Evolutionary conservation across 371 early-diverging fungal species (phyloP).

Genomic region (Apophysomyces elegans): DNA sequence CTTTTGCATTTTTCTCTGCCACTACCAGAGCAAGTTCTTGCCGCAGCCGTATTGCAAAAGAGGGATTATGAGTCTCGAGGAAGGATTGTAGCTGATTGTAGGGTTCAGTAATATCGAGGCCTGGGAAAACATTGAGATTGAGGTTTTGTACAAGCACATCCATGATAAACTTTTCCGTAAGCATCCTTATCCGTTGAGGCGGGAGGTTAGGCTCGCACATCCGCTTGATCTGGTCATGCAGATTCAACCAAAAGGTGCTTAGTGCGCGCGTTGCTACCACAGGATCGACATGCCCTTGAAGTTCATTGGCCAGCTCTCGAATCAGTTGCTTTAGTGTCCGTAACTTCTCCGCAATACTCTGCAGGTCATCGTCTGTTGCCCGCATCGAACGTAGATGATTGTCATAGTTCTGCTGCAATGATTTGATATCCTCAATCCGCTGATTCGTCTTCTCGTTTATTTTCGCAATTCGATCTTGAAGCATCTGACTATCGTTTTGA

Average conservation of each 20-base stretch:
- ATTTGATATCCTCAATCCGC: conserved; percentile 23
- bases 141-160: conserved; percentile 49
- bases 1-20: conserved; percentile 17
- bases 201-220: conserved; percentile 33
- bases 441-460: conserved; percentile 27
- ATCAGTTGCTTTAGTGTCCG: conserved; percentile 28
- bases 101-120: conserved; percentile 19
- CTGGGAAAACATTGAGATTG: conserved; percentile 33
- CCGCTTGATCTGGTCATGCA: conserved; percentile 30
- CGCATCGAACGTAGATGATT: conserved; percentile 37
- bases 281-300: conserved; percentile 33
- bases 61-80: conserved; percentile 22
- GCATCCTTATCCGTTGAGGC: conserved; percentile 54
- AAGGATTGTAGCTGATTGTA: conserved; percentile 22
- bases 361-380: conserved; percentile 40
- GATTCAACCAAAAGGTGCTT: conserved; percentile 48
- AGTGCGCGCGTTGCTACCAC: conserved; percentile 28
- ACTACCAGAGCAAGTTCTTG: conserved; percentile 29
- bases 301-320: conserved; percentile 25
- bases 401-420: conserved; percentile 35
- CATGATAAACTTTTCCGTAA: conserved; percentile 65
- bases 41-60: conserved; percentile 27
- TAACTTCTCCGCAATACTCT: conserved; percentile 30
- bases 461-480: conserved; percentile 24
- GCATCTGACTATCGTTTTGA: conserved; percentile 17